Evolutionary conservation across 371 early-diverging fungal species (phyloP), one percentile per base, ranked within the genome.

Genomic region (Mortierella sp.): DNA sequence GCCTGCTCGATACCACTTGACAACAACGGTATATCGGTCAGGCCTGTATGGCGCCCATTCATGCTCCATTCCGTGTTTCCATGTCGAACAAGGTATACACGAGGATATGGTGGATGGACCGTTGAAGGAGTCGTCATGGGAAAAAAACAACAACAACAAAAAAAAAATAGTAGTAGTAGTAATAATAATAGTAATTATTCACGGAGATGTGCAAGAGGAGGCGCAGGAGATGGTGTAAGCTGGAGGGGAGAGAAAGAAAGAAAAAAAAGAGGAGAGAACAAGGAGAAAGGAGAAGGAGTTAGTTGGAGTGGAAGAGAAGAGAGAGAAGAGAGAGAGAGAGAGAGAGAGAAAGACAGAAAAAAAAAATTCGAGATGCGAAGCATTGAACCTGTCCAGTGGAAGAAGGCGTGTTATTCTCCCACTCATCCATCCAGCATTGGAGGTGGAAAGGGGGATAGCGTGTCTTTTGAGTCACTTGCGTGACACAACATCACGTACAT

Each of bases 51-150:
- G 14, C 76, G 79, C 1, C 82, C 82, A 43, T 66, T 73, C 62
- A 68, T 70, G 46, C 77, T 75, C 82, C 82, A 81, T 59, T 76
- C 82, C 14, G 82, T 81, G 3, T 72, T 77, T n/a, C 79, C 79
- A 48, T 77, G 79, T 12, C 79, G 79, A 26, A 77, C 79, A 29
- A 77, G 66, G 26, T 77, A 77, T 47, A 77, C 72, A 26, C 79
- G 79, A 26, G 79, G 79, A 57, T 77, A 77, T 37, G 59, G 79
- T 14, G 66, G 60, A 29, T 77, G 79, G 18, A 77, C 79, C 12
- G 66, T 51, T 6, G 79, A 77, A 4, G 79, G 72, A 23, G 72
- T 69, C 2, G 79, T 69, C 79, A 77, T 77, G 53, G 51, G 51
- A n/a, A 37, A 37, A 37, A 37, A 37, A n/a, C 5, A 16, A 7